These are phyloP conservation scores for Fusarium robinianum DNA, from an alignment of 2,329 filamentous ascomycete genomes.

Conservation along the genomic window DNA sequence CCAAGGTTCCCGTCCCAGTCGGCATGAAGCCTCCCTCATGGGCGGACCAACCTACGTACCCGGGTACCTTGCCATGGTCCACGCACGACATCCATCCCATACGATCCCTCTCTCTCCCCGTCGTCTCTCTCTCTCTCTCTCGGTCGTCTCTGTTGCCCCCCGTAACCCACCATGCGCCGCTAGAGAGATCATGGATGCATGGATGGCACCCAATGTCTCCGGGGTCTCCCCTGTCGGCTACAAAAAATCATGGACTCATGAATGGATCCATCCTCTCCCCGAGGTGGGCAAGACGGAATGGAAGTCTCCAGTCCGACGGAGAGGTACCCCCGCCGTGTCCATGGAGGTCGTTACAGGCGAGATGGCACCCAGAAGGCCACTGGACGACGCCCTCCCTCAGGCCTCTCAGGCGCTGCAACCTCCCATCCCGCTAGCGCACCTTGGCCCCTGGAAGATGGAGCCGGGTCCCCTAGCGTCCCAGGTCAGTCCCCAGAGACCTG, in stretches of 20 bases:
- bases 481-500: too few species aligned
- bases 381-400: slow-evolving; percentile 10
- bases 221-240: slow-evolving; percentile 22
- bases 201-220: slow-evolving; percentile 20
- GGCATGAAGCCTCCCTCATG: too few species aligned
- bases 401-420: slow-evolving; percentile 9
- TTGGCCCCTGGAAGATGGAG: slow-evolving; percentile 7
- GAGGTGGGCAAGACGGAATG: too few species aligned
- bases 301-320: too few species aligned
- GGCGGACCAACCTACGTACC: too few species aligned
- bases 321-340: too few species aligned
- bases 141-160: slow-evolving; percentile 16
- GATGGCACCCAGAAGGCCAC: slow-evolving; percentile 1
- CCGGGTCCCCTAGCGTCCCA: too few species aligned
- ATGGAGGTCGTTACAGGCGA: background rate
- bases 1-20: too few species aligned
- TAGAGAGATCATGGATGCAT: slow-evolving; percentile 3
- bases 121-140: slow-evolving; percentile 18
- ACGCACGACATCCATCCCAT: slow-evolving; percentile 17
- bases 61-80: too few species aligned
- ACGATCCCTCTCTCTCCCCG: slow-evolving; percentile 3
- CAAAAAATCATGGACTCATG: too few species aligned
- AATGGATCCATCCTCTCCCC: too few species aligned
- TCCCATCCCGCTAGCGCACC: slow-evolving; percentile 18
- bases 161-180: slow-evolving; percentile 12